Evolutionary conservation across 768 basidiomycete genomes (phyloP), one percentile per base, ranked within the genome.

Genomic region (Fomitopsis serialis): DNA sequence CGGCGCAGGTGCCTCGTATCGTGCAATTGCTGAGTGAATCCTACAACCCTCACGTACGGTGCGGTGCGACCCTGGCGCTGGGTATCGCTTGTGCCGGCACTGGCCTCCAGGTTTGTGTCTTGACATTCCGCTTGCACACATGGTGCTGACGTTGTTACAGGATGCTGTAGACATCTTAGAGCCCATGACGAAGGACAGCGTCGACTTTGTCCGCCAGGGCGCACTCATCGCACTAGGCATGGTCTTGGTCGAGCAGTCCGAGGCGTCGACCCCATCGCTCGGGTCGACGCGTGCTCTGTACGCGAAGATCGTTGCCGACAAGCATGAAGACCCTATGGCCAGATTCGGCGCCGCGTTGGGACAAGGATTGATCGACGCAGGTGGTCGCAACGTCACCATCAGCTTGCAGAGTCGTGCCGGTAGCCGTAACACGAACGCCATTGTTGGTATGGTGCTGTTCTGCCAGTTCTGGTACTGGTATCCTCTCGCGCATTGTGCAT

Each of bases 381-480:
- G 97, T 45, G 97, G 97, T 22, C 78, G 96, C 44, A 99, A 99
- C 64, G 92, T 89, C 50, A 97, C 95, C 11, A 93, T 99, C 66
- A 92, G 84, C 63, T 73, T 98, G 52, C 89, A 94, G 67, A 97
- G 92, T 66, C 84, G 91, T 55, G 92, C 92, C 1, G 97, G 97
- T 9, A 94, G 88, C 59, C 81, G 82, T 59, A 96, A 98, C 67
- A 95, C 94, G 60, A 90, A 80, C 45, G 93, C 96, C 2, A 91
- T 98, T 58, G 92, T 98, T 32, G 97, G 97, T n/a, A 94, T 98
- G 89, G 85, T 89, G 17, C 72, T 99, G 66, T 99, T 99, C 75
- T 91, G 90, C 63, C 97, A 99, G 69, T 98, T 99, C 73, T 99
- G 97, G 97, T 98, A 98, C 68, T 99, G 97, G 97, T 99, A 95